phyloP scores from a whole-genome alignment of 495 filamentous ascomycete species.

The Evernia prunastri region DNA sequence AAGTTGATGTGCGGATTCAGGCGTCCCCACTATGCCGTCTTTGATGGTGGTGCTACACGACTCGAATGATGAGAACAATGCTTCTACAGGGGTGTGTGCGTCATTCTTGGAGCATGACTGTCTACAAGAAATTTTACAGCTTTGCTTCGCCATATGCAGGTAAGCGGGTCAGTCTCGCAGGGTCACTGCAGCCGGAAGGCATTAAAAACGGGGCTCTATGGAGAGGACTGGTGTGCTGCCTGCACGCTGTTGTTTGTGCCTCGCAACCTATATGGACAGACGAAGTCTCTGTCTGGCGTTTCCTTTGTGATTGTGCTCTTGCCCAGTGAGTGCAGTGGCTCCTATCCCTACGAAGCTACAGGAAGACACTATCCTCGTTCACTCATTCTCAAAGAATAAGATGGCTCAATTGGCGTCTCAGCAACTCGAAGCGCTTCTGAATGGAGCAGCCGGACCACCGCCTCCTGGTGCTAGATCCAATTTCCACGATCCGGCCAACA shows the following conservation, averaged over 20 bases:
- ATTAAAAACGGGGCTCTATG: background rate
- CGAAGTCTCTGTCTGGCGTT: background rate
- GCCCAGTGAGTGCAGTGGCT: background rate
- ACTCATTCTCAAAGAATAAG: background rate
- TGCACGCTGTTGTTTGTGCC: background rate
- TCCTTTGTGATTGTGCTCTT: background rate
- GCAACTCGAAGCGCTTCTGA: background rate
- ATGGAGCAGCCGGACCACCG: conserved; percentile 15
- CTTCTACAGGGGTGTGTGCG: background rate
- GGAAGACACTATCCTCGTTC: background rate
- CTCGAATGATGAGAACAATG: background rate
- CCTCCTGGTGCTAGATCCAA: conserved; percentile 6
- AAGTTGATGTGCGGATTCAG: background rate
- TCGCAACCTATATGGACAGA: background rate
- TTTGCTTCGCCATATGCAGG: background rate
- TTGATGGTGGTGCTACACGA: background rate
- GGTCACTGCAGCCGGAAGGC: background rate
- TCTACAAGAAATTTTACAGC: background rate
- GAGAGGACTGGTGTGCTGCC: background rate
- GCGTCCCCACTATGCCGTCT: background rate
- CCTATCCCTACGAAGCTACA: too few relatives aligned
- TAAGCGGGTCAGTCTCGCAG: background rate
- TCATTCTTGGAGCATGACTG: background rate
- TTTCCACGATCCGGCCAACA: conserved; percentile 1
- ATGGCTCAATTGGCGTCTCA: background rate